Evolutionary conservation across 2,329 filamentous ascomycete species (phyloP).

Genomic region (Stromatinia cepivora): DNA sequence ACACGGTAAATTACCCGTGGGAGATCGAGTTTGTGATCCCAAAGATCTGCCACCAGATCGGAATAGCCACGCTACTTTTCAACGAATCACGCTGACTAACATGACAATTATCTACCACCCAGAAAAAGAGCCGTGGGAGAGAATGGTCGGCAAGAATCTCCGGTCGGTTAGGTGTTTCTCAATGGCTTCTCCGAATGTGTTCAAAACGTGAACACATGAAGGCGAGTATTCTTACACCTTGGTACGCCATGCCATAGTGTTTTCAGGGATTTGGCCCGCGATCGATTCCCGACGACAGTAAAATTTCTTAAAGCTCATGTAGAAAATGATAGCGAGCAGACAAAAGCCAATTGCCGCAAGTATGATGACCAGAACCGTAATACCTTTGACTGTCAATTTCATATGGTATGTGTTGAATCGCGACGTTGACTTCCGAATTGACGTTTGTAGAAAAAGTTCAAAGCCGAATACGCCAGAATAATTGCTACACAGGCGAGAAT

Average conservation of each 20-base stretch:
- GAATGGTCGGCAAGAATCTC: neutral
- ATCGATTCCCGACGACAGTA: conserved; percentile 11
- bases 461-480: conserved; percentile 19
- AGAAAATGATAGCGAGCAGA: conserved; percentile 11
- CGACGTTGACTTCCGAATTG: conserved; percentile 24
- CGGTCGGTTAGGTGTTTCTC: conserved; percentile 7
- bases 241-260: conserved; percentile 19
- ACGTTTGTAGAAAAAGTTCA: conserved; percentile 23
- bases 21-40: conserved; percentile 7
- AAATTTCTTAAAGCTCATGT: conserved; percentile 6
- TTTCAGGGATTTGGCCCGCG: conserved; percentile 7
- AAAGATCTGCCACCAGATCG: conserved; percentile 6
- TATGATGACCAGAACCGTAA: conserved; percentile 9
- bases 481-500: conserved; percentile 21
- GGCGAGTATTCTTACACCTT: conserved; percentile 10
- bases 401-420: conserved; percentile 12
- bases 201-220: conserved; percentile 7
- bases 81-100: neutral
- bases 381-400: conserved; percentile 8
- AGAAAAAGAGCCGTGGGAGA: neutral
- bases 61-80: neutral
- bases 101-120: neutral
- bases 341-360: neutral
- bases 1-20: neutral
- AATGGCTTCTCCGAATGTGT: conserved; percentile 5